Conservation (phyloP, 306 rosid genomes). For the Alnus glutinosa region DNA sequence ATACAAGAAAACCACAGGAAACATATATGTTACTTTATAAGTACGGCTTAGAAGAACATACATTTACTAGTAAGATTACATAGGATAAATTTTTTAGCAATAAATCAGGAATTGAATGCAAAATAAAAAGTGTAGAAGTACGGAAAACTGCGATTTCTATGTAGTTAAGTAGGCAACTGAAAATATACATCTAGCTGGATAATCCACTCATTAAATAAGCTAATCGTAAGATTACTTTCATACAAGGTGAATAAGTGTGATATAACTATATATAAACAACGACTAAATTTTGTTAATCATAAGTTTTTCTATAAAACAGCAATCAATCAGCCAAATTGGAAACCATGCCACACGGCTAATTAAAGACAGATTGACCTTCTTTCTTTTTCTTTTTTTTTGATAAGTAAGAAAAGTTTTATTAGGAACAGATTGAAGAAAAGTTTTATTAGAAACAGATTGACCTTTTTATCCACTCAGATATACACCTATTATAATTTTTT, state of each 20-base stretch:
- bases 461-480: neutral
- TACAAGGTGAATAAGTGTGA: neutral
- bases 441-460: neutral
- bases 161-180: neutral
- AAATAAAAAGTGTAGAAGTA: neutral
- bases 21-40: conserved; percentile 64
- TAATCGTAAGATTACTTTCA: neutral
- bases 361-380: neutral
- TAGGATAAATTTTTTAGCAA: conserved; percentile 27
- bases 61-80: conserved; percentile 33
- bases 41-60: conserved; percentile 45
- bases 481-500: neutral
- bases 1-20: conserved; percentile 61
- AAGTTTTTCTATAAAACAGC: neutral
- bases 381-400: no score
- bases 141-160: conserved; percentile 6
- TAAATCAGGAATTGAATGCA: conserved; percentile 20
- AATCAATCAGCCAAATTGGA: neutral
- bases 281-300: neutral
- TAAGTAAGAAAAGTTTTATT: no score
- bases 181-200: neutral
- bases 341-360: neutral
- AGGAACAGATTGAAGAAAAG: no score
- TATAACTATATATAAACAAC: neutral
- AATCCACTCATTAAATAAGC: neutral